Evolutionary conservation across 345 rosid genomes (phyloP).

Genomic region (Acer negundo): DNA sequence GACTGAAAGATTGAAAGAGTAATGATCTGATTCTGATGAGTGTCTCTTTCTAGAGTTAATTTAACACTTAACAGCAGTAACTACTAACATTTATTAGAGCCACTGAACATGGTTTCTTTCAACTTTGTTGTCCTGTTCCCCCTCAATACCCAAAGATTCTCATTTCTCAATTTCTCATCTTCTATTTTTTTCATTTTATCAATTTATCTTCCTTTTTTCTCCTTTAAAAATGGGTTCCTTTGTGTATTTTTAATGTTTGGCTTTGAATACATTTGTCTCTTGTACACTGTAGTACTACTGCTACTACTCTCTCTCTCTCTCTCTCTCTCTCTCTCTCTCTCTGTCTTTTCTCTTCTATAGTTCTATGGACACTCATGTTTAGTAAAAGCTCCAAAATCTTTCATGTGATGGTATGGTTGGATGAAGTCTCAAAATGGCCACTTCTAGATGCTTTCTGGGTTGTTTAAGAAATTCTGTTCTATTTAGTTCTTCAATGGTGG

Average conservation of each 20-base stretch:
- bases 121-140: conserved; percentile 10
- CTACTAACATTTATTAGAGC: conserved; percentile 4
- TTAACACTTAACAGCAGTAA: background rate
- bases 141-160: conserved; percentile 8
- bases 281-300: too few relatives aligned
- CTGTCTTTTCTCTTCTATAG: background rate
- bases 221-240: background rate
- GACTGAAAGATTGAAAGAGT: background rate
- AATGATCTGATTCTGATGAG: background rate
- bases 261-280: background rate
- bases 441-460: background rate
- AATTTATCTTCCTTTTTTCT: background rate
- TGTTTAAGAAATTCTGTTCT: background rate
- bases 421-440: background rate
- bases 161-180: background rate
- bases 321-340: background rate
- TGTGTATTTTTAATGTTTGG: background rate
- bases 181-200: background rate
- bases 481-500: conserved; percentile 3
- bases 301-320: background rate
- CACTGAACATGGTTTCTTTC: conserved; percentile 15
- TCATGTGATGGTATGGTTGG: conserved; percentile 7
- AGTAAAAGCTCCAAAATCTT: conserved; percentile 9
- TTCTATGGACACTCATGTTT: background rate
- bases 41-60: background rate